Evolutionary conservation across 495 filamentous ascomycete genomes (phyloP), one percentile per base, ranked within the genome.

Genomic region (Penicillium dipodomyicola): DNA sequence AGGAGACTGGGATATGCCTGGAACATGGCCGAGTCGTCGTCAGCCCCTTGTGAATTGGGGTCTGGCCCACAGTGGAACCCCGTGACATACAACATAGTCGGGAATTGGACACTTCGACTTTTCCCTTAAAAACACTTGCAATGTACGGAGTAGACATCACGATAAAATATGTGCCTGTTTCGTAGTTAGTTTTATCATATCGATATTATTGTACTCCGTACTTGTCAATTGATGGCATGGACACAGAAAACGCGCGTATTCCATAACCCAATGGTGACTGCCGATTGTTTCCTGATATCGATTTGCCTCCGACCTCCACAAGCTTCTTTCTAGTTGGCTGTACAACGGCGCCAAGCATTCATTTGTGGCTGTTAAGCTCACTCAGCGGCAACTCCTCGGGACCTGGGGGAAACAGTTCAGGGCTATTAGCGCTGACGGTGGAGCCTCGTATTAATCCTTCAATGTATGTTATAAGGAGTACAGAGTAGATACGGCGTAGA

Each of bases 61-160:
- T 27, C 25, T 12, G 45, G 29, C 4, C 9, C 49, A n/a, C 3
- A 33, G 63, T 63, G 63, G 63, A 33, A 45, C 35, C 57, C 23
- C 48, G 54, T 60, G 60, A 58, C 47, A 60, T 60, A 37, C 58
- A 57, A 58, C 47, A 60, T 60, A 37, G 17, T 58, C 48, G 23
- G 19, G 20, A 8, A 12, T 25, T 9, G 22, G 27, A 17, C 45
- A 12, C n/a, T 30, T 2, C 27, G 4, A 32, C 3, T 7, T 29
- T 7, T 32, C 10, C 15, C 11, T 48, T 48, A n/a, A 20, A 20
- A 12, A 15, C 30, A 46, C 25, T 29, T 29, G 14, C 12, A 33
- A 29, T 15, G 3, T 22, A 22, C 22, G 3, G 3, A 2, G 3
- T 4, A 23, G 43, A 17, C 12, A n/a, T 29, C n/a, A 48, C n/a